Evolutionary conservation across 371 early-diverging fungal species (phyloP), one percentile per base, ranked within the genome.

Genomic region (Basidiobolus meristosporus): DNA sequence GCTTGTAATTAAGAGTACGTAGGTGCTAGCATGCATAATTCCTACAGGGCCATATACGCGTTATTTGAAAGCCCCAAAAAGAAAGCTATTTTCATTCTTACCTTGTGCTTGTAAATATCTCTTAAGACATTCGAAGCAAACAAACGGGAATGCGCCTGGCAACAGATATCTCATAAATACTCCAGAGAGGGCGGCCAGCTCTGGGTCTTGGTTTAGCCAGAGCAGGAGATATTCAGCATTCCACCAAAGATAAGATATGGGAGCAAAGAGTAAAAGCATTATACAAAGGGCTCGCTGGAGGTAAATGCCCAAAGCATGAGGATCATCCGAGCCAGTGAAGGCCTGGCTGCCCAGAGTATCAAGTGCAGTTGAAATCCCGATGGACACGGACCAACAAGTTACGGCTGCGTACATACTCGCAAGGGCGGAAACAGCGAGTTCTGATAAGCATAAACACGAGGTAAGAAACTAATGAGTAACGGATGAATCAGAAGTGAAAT

Each of bases 301-400:
- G 39, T 86, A 78, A 12, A 83, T 57, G 9, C 90, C 90, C 3
- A 84, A 56, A 7, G 73, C 48, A 20, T 68, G 70, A 39, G 66
- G 66, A 56, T 87, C 82, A 16, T 48, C 53, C 5, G 73, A 57
- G 0, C 72, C 85, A 0, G 89, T 86, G 54, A 63, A 82, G 17
- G 83, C 69, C 56, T 92, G 90, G 17, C 80, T 74, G 46, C 88
- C 87, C 35, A 92, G 60, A 2, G 90, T 87, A 53, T 92, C 90
- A 16, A 92, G 60, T 0, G 83, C 90, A 28, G 84, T 71, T 3
- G 80, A 71, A 38, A 75, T 62, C 23, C 85, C 87, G 22, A 77
- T 70, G 7, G 78, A 72, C 29, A 86, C 56, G 7, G 80, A 77
- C 65, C 72, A 78, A 18, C 86, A 87, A 10, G 85, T 76, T 4